These are phyloP conservation scores for Corinectria fuckeliana DNA, from an alignment of 2,329 filamentous ascomycete genomes.

Conservation along the genomic window DNA sequence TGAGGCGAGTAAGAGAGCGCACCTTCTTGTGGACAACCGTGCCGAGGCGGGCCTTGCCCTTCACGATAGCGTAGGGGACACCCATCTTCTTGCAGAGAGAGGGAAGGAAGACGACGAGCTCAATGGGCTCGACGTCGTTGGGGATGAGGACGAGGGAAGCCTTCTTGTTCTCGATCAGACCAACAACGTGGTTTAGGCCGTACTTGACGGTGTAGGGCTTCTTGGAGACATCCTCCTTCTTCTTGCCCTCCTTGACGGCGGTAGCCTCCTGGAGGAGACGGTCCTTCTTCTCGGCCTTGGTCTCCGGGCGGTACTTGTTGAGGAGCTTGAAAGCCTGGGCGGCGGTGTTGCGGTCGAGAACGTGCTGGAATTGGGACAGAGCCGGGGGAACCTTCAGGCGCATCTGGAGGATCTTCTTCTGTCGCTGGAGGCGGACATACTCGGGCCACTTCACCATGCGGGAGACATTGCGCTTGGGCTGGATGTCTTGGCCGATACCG, in stretches of 20 bases:
- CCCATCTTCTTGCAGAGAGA: slow-evolving; percentile 99
- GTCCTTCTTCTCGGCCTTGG: slow-evolving; percentile 99
- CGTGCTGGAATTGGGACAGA: slow-evolving; percentile 96
- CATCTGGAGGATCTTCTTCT: slow-evolving; percentile 94
- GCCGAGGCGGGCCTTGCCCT: slow-evolving; percentile 99
- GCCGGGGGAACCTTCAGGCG: slow-evolving; percentile 98
- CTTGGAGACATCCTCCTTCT: slow-evolving; percentile 99
- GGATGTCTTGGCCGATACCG: slow-evolving; percentile 98
- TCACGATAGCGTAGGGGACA: slow-evolving; percentile 97
- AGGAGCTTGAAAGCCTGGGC: slow-evolving; percentile 98
- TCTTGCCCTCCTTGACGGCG: slow-evolving; percentile 98
- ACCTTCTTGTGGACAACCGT: slow-evolving; percentile 99
- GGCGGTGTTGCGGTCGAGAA: slow-evolving; percentile 95
- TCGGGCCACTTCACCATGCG: slow-evolving; percentile 99
- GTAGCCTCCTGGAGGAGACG: slow-evolving; percentile 97
- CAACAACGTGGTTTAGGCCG: slow-evolving; percentile 99
- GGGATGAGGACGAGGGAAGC: slow-evolving; percentile 96
- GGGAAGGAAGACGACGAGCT: slow-evolving; percentile 98
- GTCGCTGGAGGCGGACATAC: slow-evolving; percentile 97
- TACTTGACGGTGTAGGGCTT: slow-evolving; percentile 99
- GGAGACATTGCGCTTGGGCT: slow-evolving; percentile 92
- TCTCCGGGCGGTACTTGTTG: slow-evolving; percentile 99
- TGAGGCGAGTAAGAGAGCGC: slow-evolving; percentile 29
- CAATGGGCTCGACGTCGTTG: slow-evolving; percentile 99
- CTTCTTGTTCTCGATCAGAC: slow-evolving; percentile 99